Evolutionary conservation across 2,329 filamentous ascomycete species (phyloP).

Genomic region (Trichophyton benhamiae): DNA sequence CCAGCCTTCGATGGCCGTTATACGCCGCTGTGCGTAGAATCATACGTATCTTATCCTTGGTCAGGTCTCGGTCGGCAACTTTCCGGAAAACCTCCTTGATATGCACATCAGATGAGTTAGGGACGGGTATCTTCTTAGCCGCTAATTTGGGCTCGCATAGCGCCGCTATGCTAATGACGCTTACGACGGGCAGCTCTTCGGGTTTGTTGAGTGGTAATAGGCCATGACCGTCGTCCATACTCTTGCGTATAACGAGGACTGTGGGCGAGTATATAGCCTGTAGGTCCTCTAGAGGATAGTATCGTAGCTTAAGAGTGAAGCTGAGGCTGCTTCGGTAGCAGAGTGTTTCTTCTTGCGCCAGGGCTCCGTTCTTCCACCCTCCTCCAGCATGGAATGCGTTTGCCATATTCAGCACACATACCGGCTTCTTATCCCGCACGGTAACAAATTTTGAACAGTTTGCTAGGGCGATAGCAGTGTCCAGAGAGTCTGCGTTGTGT

Average conservation of each 20-base stretch:
- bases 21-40: slow-evolving; percentile 48
- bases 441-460: slow-evolving; percentile 15
- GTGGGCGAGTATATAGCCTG: slow-evolving; percentile 48
- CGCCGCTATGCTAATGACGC: slow-evolving; percentile 50
- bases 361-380: slow-evolving; percentile 49
- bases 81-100: slow-evolving; percentile 26
- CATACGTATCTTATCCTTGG: slow-evolving; percentile 51
- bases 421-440: slow-evolving; percentile 24
- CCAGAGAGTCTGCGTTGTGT: slow-evolving; percentile 46
- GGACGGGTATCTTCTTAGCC: slow-evolving; percentile 10
- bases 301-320: slow-evolving; percentile 28
- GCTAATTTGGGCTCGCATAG: slow-evolving; percentile 32
- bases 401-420: slow-evolving; percentile 57
- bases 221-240: slow-evolving; percentile 35
- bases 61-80: slow-evolving; percentile 39
- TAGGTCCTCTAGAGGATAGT: slow-evolving; percentile 43
- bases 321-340: slow-evolving; percentile 47
- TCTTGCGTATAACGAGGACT: slow-evolving; percentile 47
- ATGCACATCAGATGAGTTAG: neutral
- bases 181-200: slow-evolving; percentile 39
- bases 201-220: slow-evolving; percentile 33
- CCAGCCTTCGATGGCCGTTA: slow-evolving; percentile 45
- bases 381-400: slow-evolving; percentile 48
- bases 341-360: slow-evolving; percentile 57
- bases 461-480: slow-evolving; percentile 39